A percentile compares a stretch with the other conserved stretches of the same genome.
Evolutionary conservation across 495 filamentous ascomycete species (phyloP).

Genomic region (Bacidia gigantensis): DNA sequence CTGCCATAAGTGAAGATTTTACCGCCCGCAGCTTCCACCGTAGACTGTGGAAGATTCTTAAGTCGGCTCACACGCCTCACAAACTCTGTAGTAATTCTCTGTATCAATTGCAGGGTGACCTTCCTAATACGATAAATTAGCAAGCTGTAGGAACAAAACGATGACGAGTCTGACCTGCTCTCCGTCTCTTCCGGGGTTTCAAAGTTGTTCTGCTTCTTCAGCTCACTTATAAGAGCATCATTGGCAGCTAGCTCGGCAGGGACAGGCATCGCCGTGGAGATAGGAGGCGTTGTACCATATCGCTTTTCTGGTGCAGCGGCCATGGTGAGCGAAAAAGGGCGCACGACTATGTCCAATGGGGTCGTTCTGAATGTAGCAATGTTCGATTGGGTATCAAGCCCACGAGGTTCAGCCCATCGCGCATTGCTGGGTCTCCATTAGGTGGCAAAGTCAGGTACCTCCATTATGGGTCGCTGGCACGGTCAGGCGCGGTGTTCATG

Average conservation of each 20-base stretch:
- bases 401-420: not conserved
- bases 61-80: constrained; percentile 58
- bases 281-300: constrained; percentile 76
- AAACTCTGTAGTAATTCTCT: constrained; percentile 70
- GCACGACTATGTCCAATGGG: not conserved
- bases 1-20: constrained; percentile 93
- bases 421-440: not conserved
- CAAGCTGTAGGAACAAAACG: too few species aligned
- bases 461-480: too few species aligned
- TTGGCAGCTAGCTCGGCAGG: constrained; percentile 59
- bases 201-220: constrained; percentile 82
- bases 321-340: constrained; percentile 21
- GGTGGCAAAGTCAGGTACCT: not conserved
- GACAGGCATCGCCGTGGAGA: constrained; percentile 64
- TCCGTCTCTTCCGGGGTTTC: constrained; percentile 68
- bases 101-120: constrained; percentile 52
- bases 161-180: constrained; percentile 42
- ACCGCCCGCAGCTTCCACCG: constrained; percentile 69
- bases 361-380: not conserved
- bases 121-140: constrained; percentile 20
- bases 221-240: constrained; percentile 62
- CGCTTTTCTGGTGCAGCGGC: constrained; percentile 34
- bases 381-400: not conserved
- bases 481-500: too few species aligned
- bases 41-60: constrained; percentile 58